Base-by-base conservation (phyloP, 2,329 filamentous ascomycete genomes). In the Aspergillus puulaauensis region DNA sequence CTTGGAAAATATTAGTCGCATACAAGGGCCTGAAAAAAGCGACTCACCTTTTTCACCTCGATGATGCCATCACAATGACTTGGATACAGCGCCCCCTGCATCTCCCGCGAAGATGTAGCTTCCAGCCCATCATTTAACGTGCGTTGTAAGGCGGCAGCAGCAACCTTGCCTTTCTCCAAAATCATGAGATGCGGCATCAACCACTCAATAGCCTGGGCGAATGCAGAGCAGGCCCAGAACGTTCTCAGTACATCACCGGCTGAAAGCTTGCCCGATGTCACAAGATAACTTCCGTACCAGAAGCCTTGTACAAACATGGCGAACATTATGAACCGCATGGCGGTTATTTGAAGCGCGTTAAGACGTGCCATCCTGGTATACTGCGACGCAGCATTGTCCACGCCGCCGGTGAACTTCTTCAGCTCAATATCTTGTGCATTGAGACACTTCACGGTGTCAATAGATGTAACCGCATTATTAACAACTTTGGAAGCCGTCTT, bases 301-400 rank as follows among this genome's bases (percentile, higher is more conserved):
- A 98, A 97, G 0, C 92, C 93, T 57, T 92, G 83, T 0, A 96
- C 88, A 64, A 98, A 97, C 70, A 97, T 86, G 2, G 80, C 81
- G 3, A 91, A 83, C 31, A 89, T 86, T 77, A 92, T 86, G 64
- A 96, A 84, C 47, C 88, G 87, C 52, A 90, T 82, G 48, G 89
- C 83, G 0, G 87, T 87, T 68, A 90, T 86, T 68, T 96, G 92
- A 3, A 86, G 70, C 0, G 90, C 86, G 63, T 86, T 90, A 15
- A 85, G 81, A 46, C 84, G 80, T 0, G 89, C 89, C 68, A 93
- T 90, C 15, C 83, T 76, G 11, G 86, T 75, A 64, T 91, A 96
- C 52, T 83, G 82, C 1, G 71, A 73, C 21, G 85, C 85, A 1
- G 90, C 87, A 6, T 77, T 73, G 45, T 79, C 78, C 31, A 90